phyloP scores from a whole-genome alignment of 768 basidiomycete genomes.

The Fomitopsis serialis region DNA sequence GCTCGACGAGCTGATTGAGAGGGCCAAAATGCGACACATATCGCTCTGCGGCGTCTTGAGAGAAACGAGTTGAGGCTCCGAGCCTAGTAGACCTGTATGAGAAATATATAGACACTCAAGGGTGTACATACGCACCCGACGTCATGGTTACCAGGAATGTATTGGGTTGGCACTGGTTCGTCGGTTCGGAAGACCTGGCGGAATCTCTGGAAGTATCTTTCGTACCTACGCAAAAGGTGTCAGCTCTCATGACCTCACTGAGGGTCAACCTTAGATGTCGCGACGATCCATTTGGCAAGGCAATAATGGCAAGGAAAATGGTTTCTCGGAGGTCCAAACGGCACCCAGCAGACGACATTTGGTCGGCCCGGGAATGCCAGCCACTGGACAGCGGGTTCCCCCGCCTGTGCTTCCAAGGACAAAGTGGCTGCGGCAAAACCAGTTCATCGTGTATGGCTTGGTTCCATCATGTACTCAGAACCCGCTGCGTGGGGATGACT shows the following conservation, averaged over 20 bases:
- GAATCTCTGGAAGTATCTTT: constrained; percentile 63
- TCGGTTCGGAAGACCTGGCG: constrained; percentile 58
- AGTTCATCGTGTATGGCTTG: no score
- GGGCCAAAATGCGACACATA: constrained; percentile 76
- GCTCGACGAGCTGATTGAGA: constrained; percentile 53
- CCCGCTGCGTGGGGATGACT: no score
- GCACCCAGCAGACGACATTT: no score
- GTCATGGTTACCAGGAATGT: constrained; percentile 91
- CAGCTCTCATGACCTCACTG: background rate
- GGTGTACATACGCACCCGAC: constrained; percentile 47
- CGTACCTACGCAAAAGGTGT: constrained; percentile 51
- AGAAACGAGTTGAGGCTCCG: constrained; percentile 22
- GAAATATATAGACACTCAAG: background rate
- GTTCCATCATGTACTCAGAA: no score
- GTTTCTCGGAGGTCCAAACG: no score
- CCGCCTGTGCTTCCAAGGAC: no score
- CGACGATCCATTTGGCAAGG: no score
- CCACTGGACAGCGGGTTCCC: no score
- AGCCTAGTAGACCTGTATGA: constrained; percentile 16
- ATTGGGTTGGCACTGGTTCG: constrained; percentile 46
- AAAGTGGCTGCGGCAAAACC: no score
- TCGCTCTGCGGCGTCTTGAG: constrained; percentile 30
- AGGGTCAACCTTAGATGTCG: no score
- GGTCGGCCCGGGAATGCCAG: no score
- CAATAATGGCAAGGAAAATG: background rate